phyloP scores from a whole-genome alignment of 73 alveolate species.

The Paramecium primaurelia region DNA sequence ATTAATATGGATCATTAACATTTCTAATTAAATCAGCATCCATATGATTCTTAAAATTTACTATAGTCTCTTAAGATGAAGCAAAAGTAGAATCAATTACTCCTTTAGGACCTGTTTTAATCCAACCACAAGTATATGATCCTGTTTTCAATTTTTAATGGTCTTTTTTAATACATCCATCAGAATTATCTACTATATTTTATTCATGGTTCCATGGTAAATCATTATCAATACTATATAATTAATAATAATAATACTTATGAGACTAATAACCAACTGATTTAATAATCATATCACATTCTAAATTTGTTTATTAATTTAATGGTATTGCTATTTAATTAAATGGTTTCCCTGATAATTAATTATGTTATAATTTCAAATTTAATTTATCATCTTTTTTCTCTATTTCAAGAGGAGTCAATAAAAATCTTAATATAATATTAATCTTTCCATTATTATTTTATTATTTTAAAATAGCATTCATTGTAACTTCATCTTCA shows the following conservation, averaged over 20 bases:
- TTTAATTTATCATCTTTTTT: neutral
- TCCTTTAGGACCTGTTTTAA: conserved; percentile 86
- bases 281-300: conserved; percentile 59
- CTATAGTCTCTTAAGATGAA: conserved; percentile 50
- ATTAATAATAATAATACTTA: neutral
- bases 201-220: conserved; percentile 46
- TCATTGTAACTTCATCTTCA: conserved; percentile 3
- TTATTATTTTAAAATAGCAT: neutral
- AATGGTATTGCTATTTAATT: neutral
- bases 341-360: conserved; percentile 11
- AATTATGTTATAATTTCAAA: neutral
- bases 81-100: conserved; percentile 75
- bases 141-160: conserved; percentile 61
- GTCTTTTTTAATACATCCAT: conserved; percentile 55
- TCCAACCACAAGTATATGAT: conserved; percentile 86
- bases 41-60: conserved; percentile 26
- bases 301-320: neutral
- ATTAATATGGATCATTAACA: neutral
- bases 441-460: conserved; percentile 4
- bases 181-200: conserved; percentile 25
- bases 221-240: conserved; percentile 32
- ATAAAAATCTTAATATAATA: conserved; percentile 14
- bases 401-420: conserved; percentile 26
- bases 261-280: conserved; percentile 64
- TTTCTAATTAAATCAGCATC: neutral